Conservation (phyloP, 257 asterid genomes). For the Nicotiana benthamiana region DNA sequence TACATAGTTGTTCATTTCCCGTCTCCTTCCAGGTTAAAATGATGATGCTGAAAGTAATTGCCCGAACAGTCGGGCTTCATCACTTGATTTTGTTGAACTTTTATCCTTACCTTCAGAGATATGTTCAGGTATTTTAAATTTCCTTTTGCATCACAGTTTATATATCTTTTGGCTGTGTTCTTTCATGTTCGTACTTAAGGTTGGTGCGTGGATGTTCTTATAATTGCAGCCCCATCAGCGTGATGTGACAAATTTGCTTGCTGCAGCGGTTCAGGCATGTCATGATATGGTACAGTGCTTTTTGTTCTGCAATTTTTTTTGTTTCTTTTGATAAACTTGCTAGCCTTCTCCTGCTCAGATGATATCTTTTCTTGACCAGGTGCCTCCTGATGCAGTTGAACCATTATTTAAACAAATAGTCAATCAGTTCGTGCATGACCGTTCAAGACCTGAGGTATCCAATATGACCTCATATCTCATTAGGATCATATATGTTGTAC, state of each 20-base stretch:
- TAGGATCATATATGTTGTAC: neutral
- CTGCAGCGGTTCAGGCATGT: slow-evolving; percentile 96
- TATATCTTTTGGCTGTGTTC: slow-evolving; percentile 7
- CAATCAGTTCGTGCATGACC: slow-evolving; percentile 89
- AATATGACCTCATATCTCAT: neutral
- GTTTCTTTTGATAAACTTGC: slow-evolving; percentile 3
- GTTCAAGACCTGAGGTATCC: slow-evolving; percentile 84
- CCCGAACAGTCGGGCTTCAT: slow-evolving; percentile 84
- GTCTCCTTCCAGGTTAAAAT: slow-evolving; percentile 53
- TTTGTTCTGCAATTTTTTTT: neutral
- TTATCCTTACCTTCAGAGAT: slow-evolving; percentile 73
- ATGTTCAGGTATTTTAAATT: slow-evolving; percentile 56
- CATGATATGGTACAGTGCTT: slow-evolving; percentile 75
- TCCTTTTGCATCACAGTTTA: neutral
- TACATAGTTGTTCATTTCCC: neutral
- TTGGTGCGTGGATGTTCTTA: slow-evolving; percentile 5
- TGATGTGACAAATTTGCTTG: slow-evolving; percentile 72
- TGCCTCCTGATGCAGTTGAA: slow-evolving; percentile 96
- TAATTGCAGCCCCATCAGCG: slow-evolving; percentile 76
- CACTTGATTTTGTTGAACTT: slow-evolving; percentile 63
- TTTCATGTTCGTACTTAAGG: slow-evolving; percentile 6
- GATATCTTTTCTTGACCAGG: slow-evolving; percentile 37
- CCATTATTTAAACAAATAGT: slow-evolving; percentile 89
- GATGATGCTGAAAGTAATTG: slow-evolving; percentile 86
- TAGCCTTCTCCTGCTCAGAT: neutral